Conservation (phyloP, 2,329 filamentous ascomycete genomes). For the Ophiostoma ips region DNA sequence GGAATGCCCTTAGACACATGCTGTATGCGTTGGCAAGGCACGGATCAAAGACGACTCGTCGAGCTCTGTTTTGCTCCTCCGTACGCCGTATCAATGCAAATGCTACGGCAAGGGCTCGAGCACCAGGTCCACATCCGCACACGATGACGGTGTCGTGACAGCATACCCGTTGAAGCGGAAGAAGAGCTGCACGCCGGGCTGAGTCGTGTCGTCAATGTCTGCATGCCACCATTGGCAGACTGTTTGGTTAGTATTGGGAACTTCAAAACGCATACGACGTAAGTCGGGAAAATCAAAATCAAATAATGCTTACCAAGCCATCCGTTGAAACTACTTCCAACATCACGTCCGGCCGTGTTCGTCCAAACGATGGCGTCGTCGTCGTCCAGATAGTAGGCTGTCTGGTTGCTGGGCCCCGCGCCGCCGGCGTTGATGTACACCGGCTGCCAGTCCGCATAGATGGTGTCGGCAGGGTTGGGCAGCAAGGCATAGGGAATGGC, state of each 20-base stretch:
- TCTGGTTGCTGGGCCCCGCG: not conserved
- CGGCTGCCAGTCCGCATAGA: not conserved
- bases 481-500: not conserved
- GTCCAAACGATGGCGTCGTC: conserved; percentile 4
- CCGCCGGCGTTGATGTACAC: conserved; percentile 1
- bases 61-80: too few species aligned
- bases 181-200: conserved; percentile 6
- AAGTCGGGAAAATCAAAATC: too few species aligned
- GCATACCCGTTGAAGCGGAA: not conserved
- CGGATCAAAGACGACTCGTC: too few species aligned
- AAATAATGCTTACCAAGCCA: conserved; percentile 4
- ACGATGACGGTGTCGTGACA: not conserved
- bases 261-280: too few species aligned
- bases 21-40: too few species aligned
- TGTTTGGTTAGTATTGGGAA: too few species aligned
- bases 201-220: too few species aligned
- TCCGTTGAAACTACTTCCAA: conserved; percentile 2
- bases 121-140: conserved; percentile 7
- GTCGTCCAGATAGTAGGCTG: conserved; percentile 1
- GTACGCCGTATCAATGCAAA: too few species aligned
- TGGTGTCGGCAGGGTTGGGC: not conserved
- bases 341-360: not conserved
- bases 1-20: too few species aligned
- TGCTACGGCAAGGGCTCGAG: not conserved
- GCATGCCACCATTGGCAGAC: too few species aligned